Conservation (phyloP, 345 rosid species). For the Arabidopsis suecica region DNA sequence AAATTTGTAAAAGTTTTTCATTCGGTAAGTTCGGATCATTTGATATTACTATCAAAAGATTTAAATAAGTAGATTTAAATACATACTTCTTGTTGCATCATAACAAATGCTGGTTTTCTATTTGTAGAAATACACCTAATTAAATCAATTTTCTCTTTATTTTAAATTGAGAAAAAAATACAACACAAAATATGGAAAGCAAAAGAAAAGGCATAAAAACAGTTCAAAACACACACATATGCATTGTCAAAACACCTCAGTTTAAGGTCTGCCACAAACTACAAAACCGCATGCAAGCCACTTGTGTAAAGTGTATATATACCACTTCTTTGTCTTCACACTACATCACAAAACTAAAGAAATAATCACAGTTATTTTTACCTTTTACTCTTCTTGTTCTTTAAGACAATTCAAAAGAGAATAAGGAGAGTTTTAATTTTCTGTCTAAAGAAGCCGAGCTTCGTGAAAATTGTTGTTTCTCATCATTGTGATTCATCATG, state of each 20-base stretch:
- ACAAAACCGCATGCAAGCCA: slow-evolving; percentile 7
- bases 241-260: slow-evolving; percentile 37
- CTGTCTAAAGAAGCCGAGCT: neutral
- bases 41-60: no score
- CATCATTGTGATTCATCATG: slow-evolving; percentile 31
- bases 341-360: slow-evolving; percentile 33
- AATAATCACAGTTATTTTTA: neutral
- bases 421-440: slow-evolving; percentile 9
- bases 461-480: slow-evolving; percentile 11
- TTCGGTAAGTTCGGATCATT: no score
- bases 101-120: no score
- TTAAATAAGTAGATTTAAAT: no score
- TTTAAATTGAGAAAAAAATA: neutral
- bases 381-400: slow-evolving; percentile 29
- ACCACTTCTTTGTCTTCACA: slow-evolving; percentile 20
- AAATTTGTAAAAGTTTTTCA: no score
- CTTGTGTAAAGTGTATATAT: slow-evolving; percentile 27
- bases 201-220: slow-evolving; percentile 46
- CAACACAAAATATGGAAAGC: slow-evolving; percentile 4
- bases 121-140: no score
- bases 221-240: slow-evolving; percentile 33
- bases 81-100: no score
- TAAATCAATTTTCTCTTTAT: neutral
- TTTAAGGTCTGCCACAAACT: slow-evolving; percentile 35
- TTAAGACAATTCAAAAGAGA: slow-evolving; percentile 8